phyloP scores from a whole-genome alignment of 2,329 filamentous ascomycete species.

The Immersiporthe knoxdaviesiana region DNA sequence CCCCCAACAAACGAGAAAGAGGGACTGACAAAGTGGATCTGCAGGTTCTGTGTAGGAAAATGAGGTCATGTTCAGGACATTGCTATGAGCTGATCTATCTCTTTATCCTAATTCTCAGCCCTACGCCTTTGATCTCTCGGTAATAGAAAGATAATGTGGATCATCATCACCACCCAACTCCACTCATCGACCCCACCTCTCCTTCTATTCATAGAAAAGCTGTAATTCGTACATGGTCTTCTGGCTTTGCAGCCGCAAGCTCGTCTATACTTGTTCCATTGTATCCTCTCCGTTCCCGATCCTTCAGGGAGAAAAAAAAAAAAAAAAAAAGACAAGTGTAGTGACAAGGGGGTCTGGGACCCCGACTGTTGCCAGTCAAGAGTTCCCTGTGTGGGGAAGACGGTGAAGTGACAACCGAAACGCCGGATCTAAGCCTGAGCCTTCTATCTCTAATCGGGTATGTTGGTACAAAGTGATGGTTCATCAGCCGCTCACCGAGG shows the following conservation, averaged over 20 bases:
- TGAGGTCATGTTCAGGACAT: conserved; percentile 28
- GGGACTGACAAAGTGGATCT: neutral
- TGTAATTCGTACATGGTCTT: neutral
- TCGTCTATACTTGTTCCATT: neutral
- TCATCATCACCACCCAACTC: neutral
- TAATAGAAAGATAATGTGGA: conserved; percentile 19
- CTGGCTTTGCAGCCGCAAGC: conserved; percentile 11
- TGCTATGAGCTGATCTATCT: conserved; percentile 26
- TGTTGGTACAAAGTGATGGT: conserved; percentile 20
- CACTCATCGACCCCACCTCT: neutral
- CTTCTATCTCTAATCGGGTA: conserved; percentile 22
- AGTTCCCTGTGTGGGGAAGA: neutral
- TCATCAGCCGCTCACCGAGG: conserved; percentile 13
- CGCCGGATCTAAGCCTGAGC: conserved; percentile 22
- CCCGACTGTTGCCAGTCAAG: conserved; percentile 18
- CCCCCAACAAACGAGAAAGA: neutral
- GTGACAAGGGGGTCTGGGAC: conserved; percentile 17
- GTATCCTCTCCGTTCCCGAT: neutral
- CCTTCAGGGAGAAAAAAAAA: too few relatives aligned
- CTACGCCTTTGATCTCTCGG: neutral
- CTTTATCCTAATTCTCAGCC: conserved; percentile 9
- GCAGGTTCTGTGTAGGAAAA: conserved; percentile 58
- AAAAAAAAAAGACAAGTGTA: conserved; percentile 16
- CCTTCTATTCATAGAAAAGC: neutral
- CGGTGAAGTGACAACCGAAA: conserved; percentile 23